Evolutionary conservation across 129 eudicot genomes (phyloP).

Genomic region (Chrysanthemum seticuspe): DNA sequence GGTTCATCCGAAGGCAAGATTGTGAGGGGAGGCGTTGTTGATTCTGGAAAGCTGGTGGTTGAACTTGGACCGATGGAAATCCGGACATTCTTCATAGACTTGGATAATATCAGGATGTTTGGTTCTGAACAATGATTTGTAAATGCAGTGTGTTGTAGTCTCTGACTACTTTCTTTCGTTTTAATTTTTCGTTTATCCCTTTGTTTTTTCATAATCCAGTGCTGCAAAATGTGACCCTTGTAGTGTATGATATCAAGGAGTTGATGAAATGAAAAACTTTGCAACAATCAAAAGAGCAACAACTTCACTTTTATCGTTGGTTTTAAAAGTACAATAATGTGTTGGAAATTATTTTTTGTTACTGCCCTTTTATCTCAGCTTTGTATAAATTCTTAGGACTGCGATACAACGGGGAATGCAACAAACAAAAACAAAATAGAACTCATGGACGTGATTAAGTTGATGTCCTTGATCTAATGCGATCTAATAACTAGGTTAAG

Average conservation of each 20-base stretch:
- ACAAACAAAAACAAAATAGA: too few relatives aligned
- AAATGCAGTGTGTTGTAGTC: neutral
- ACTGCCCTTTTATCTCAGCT: neutral
- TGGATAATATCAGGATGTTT: conserved; percentile 40
- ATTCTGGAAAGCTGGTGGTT: conserved; percentile 61
- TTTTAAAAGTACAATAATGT: neutral
- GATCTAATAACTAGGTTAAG: too few relatives aligned
- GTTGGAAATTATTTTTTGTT: neutral
- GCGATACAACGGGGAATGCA: too few relatives aligned
- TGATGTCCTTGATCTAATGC: too few relatives aligned
- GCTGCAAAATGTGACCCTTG: neutral
- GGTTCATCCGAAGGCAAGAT: conserved; percentile 32
- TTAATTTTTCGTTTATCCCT: neutral
- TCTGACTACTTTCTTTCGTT: neutral
- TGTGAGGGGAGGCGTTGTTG: conserved; percentile 67
- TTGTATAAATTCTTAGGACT: too few relatives aligned
- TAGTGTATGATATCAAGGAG: neutral
- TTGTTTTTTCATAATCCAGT: neutral
- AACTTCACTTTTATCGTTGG: neutral
- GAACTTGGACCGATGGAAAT: conserved; percentile 95
- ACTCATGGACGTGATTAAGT: too few relatives aligned
- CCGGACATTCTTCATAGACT: conserved; percentile 63
- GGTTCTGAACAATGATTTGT: conserved; percentile 32
- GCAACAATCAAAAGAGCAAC: neutral
- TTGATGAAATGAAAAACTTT: neutral